A percentile compares a stretch with the other conserved stretches of the same genome.
Evolutionary conservation across 1,139 yeast species (phyloP).

Genomic region (Barnettozyma hawaiiensis): DNA sequence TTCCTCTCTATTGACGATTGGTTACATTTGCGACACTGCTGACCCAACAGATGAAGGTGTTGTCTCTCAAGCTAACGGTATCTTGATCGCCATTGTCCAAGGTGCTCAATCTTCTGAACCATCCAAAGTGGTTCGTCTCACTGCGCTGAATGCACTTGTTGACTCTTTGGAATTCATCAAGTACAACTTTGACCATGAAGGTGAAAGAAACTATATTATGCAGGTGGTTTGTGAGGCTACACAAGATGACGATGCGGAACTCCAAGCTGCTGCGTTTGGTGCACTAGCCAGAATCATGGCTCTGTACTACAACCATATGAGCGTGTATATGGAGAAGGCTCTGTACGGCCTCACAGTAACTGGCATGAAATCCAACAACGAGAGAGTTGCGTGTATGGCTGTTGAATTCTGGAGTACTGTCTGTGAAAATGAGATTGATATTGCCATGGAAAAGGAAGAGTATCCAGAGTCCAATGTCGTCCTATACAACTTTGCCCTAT

Average conservation of each 20-base stretch:
- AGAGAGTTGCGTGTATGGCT: conserved; percentile 94
- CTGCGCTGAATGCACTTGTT: conserved; percentile 88
- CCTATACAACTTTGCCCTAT: conserved; percentile 70
- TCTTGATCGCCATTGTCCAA: conserved; percentile 91
- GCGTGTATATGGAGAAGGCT: conserved; percentile 96
- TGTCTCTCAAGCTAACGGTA: conserved; percentile 82
- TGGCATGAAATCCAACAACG: conserved; percentile 85
- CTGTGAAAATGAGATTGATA: conserved; percentile 91
- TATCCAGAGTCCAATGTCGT: conserved; percentile 39
- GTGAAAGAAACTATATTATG: conserved; percentile 95
- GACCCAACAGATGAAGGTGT: conserved; percentile 81
- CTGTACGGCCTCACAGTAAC: conserved; percentile 81
- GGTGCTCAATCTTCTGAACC: conserved; percentile 88
- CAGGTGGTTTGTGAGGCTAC: conserved; percentile 99
- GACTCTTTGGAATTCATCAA: conserved; percentile 88
- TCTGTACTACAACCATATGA: conserved; percentile 82
- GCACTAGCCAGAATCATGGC: conserved; percentile 92
- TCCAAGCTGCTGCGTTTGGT: conserved; percentile 94
- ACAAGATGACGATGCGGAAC: conserved; percentile 72
- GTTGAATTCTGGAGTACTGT: conserved; percentile 98
- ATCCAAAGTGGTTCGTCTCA: conserved; percentile 66
- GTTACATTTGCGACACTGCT: conserved; percentile 92
- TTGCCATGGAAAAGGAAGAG: conserved; percentile 63
- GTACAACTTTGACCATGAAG: conserved; percentile 83
- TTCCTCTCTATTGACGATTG: conserved; percentile 83